Base-by-base conservation (phyloP, 805 yeast genomes). In the Saturnispora besseyi region DNA sequence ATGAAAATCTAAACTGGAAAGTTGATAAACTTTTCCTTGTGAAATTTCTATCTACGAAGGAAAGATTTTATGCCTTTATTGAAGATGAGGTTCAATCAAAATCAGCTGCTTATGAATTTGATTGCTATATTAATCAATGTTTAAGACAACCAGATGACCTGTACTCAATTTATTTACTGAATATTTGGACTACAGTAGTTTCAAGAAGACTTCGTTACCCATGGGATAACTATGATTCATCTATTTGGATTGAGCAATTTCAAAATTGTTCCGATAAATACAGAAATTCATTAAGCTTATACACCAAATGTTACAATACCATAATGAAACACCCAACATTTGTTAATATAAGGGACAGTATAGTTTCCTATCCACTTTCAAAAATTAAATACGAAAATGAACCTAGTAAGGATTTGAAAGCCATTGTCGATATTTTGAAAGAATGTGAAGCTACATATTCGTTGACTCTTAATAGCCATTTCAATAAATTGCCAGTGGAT, bases 271-370 rank as follows among this genome's bases (percentile, higher is more conserved):
- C 30, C 9, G 32, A 41, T 24, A 38, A 18, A 41, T 24, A 41
- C 6, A 62, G 67, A 44, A 55, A 55, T 15, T 46, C 51, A 9
- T 40, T 50, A 26, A 21, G 41, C 5, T 54, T 58, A 12, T 67
- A 68, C 41, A 48, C 57, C n/a, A 57, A 56, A 31, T 67, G 71
- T 2, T 59, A 66, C 41, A 57, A 52, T 2, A 58, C 59, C 4
- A 54, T 74, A 52, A 66, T 64, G 28, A 53, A 54, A 15, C 81
- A 78, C 57, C 81, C 84, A 0, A 70, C 74, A 31, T 69, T 73
- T 43, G 72, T 76, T 4, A 70, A 73, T 6, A 54, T 77, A 41
- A 74, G 68, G 45, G 82, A 78, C 34, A 74, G 81, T 0, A 78
- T 76, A 0, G 59, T 76, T 48, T 70, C 77, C 0, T 59, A 73